Conservation (phyloP, 306 rosid species). For the Prunus campanulata region DNA sequence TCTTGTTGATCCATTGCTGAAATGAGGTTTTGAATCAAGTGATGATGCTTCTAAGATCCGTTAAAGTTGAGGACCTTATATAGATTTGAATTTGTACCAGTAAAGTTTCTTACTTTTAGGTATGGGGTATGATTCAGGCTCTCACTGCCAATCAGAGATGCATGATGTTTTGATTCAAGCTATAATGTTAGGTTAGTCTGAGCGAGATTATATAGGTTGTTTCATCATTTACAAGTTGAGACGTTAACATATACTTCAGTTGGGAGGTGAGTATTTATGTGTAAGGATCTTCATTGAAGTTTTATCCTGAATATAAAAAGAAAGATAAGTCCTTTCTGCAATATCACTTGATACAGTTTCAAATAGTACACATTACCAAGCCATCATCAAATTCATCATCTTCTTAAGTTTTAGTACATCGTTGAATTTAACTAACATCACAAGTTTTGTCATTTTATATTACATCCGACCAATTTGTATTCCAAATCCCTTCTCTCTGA, state of each 20-base stretch:
- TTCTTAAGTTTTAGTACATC: neutral
- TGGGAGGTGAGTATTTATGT: too few species aligned
- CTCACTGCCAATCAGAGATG: neutral
- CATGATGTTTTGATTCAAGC: neutral
- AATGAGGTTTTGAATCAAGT: neutral
- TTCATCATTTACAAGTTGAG: neutral
- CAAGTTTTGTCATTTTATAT: neutral
- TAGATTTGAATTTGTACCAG: conserved; percentile 1
- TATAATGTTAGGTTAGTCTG: neutral
- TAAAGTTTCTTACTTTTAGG: neutral
- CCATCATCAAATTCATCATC: neutral
- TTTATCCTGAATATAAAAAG: too few species aligned
- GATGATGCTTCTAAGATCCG: neutral
- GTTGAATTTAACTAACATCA: neutral
- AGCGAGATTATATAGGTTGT: neutral
- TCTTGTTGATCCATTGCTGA: conserved; percentile 2
- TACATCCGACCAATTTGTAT: neutral
- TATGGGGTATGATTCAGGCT: conserved; percentile 1
- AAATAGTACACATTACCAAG: neutral
- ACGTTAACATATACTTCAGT: neutral
- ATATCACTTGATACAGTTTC: neutral
- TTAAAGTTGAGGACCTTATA: conserved; percentile 14
- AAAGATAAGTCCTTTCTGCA: neutral
- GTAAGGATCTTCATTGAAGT: too few species aligned
- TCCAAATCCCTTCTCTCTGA: neutral